Percentiles rank a stretch among this genome's conserved stretches.
Evolutionary conservation across 2,329 filamentous ascomycete genomes (phyloP).

Genomic region (Elsinoe arachidis): DNA sequence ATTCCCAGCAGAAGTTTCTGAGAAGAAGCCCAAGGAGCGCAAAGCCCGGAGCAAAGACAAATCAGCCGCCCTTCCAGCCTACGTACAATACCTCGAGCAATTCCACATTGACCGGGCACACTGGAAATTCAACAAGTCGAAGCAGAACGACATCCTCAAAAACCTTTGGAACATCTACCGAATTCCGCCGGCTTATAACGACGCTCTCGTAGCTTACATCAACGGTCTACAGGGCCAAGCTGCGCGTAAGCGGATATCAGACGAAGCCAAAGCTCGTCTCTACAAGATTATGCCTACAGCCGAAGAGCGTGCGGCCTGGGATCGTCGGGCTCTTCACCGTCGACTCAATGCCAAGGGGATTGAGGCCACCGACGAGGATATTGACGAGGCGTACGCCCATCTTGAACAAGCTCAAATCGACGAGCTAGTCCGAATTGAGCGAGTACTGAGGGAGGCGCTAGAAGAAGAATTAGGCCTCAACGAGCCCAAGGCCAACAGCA

Average conservation of each 20-base stretch:
- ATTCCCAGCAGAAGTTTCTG: constrained; percentile 18
- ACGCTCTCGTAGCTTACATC: constrained; percentile 67
- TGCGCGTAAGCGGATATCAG: constrained; percentile 55
- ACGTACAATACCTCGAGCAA: constrained; percentile 66
- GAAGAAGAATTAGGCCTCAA: constrained; percentile 13
- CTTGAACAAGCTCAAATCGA: constrained; percentile 18
- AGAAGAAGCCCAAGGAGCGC: constrained; percentile 15
- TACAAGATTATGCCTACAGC: constrained; percentile 36
- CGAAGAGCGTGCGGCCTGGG: constrained; percentile 28
- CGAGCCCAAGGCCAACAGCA: not conserved
- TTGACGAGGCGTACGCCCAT: constrained; percentile 22
- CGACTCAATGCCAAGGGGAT: constrained; percentile 22
- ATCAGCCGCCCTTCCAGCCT: constrained; percentile 38
- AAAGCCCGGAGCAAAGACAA: constrained; percentile 17
- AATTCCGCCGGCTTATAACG: constrained; percentile 61
- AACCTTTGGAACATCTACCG: constrained; percentile 65
- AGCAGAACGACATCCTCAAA: constrained; percentile 77
- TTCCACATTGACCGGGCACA: constrained; percentile 60
- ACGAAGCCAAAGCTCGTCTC: constrained; percentile 56
- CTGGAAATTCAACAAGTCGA: constrained; percentile 97
- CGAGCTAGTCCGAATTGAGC: constrained; percentile 22
- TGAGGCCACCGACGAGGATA: constrained; percentile 22
- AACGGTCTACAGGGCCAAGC: constrained; percentile 67
- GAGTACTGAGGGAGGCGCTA: constrained; percentile 18
- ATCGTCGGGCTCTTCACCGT: constrained; percentile 26